Percentiles rank a stretch among this genome's conserved stretches.
Conservation (phyloP, 2,329 filamentous ascomycete species). For the Fusarium chaquense region DNA sequence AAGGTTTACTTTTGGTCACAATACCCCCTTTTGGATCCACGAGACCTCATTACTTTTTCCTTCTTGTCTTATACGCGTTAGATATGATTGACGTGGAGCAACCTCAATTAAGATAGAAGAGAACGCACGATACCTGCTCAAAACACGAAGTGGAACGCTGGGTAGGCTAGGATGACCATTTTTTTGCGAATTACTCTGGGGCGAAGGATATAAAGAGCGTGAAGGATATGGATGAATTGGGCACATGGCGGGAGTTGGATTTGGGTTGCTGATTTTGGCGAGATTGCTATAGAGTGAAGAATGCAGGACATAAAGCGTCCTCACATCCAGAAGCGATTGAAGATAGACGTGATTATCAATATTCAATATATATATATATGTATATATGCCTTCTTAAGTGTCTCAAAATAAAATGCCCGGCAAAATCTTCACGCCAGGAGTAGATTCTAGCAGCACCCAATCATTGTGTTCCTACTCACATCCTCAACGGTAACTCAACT, state of each 20-base stretch:
- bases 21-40: slow-evolving; percentile 40
- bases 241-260: slow-evolving; percentile 30
- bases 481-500: slow-evolving; percentile 63
- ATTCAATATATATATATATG: slow-evolving; percentile 20
- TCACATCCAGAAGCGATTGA: slow-evolving; percentile 18
- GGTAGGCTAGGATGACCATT: slow-evolving; percentile 10
- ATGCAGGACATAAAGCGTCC: slow-evolving; percentile 15
- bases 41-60: slow-evolving; percentile 25
- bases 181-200: slow-evolving; percentile 15
- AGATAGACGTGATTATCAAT: slow-evolving; percentile 27
- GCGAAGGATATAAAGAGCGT: slow-evolving; percentile 25
- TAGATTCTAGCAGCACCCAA: background rate
- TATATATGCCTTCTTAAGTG: background rate
- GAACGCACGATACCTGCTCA: slow-evolving; percentile 21
- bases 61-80: slow-evolving; percentile 36
- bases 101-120: slow-evolving; percentile 32
- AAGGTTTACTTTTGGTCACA: slow-evolving; percentile 39
- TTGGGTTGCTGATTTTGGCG: slow-evolving; percentile 19
- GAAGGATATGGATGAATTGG: slow-evolving; percentile 16
- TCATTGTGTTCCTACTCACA: background rate
- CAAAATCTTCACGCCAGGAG: background rate
- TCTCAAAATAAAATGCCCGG: background rate
- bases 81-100: slow-evolving; percentile 31
- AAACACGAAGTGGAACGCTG: slow-evolving; percentile 17
- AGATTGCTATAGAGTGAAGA: slow-evolving; percentile 31